Base-by-base conservation (phyloP, 768 basidiomycete species). In the Boletus reticulatus region DNA sequence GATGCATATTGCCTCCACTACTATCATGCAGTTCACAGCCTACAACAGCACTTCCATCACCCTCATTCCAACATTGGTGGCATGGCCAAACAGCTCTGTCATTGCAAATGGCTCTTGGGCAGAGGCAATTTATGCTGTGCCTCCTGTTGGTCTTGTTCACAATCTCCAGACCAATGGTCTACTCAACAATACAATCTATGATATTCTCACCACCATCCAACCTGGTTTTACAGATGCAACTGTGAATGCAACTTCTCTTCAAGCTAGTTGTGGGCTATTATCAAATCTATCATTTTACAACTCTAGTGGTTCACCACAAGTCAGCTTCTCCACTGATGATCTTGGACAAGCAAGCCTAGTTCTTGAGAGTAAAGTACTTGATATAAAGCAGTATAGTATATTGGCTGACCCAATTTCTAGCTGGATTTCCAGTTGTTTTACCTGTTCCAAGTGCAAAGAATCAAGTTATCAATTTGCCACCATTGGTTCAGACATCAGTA, bases 221-320 rank as follows among this genome's bases (percentile, higher is more conserved):
- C 4, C 54, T 20, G 16, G 16, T 7, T 43, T 50, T 5, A 41
- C 17, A 8, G n/a, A 39, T 45, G 54, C 58, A 16, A 41, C 43
- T 43, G 58, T 64, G 3, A 61, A 63, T 57, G 45, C 62, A 6
- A 56, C 62, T 3, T 48, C 59, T 1, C 1, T 63, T 8, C 27
- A 51, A 38, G 20, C 43, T 8, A 42, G 10, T 8, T 63, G 62
- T 43, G 45, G 58, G 1, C 50, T 63, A 8, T 29, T 63, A 5
- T 34, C 61, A 24, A 55, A 52, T 22, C 53, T 49, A 6, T 48
- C 61, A 16, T 41, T 27, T 14, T n/a, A 27, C 4, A 14, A 29
- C 11, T 36, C 20, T 17, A 43, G 4, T 11, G 3, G 13, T 0
- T 10, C 4, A n/a, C 38, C 37, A 20, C 43, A 5, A 27, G 12